phyloP scores from a whole-genome alignment of 75 land plant species.

The Picea sitchensis region DNA sequence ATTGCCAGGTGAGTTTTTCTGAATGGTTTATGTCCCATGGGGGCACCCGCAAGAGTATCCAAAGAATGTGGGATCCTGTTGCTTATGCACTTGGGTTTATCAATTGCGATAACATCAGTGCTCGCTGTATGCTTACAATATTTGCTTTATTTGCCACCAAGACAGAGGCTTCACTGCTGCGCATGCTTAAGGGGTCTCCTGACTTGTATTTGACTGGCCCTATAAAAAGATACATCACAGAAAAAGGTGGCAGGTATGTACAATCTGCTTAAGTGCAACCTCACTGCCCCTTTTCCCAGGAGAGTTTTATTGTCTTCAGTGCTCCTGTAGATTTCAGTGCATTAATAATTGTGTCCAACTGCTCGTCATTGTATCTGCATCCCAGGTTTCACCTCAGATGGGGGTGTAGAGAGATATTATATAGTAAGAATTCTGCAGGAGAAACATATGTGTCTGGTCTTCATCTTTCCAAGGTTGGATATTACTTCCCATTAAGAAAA shows the following conservation, averaged over 20 bases:
- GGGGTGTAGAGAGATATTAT: conserved; percentile 92
- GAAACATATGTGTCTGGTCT: conserved; percentile 76
- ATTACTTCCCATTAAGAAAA: not conserved
- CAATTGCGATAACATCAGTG: conserved; percentile 98
- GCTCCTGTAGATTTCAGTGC: not conserved
- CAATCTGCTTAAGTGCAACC: not conserved
- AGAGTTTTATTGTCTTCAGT: not conserved
- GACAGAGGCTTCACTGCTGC: conserved; percentile 91
- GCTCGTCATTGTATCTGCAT: not conserved
- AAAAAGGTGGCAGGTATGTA: conserved; percentile 85
- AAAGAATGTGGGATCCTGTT: conserved; percentile 99
- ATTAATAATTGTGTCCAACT: not conserved
- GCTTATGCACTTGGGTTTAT: conserved; percentile 99
- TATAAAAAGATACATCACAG: conserved; percentile 77
- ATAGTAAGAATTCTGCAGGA: conserved; percentile 65
- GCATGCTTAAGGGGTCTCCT: conserved; percentile 99
- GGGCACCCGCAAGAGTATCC: conserved; percentile 86
- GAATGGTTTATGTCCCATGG: conserved; percentile 98
- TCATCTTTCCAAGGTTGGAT: conserved; percentile 68
- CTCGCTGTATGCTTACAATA: conserved; percentile 98
- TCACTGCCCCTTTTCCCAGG: not conserved
- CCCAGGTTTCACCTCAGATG: conserved; percentile 88
- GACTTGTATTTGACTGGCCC: conserved; percentile 91
- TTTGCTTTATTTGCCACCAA: conserved; percentile 94
- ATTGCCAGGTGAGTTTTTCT: conserved; percentile 85